phyloP scores from a whole-genome alignment of 192 early-diverging fungal species.

The Linnemannia zychae region DNA sequence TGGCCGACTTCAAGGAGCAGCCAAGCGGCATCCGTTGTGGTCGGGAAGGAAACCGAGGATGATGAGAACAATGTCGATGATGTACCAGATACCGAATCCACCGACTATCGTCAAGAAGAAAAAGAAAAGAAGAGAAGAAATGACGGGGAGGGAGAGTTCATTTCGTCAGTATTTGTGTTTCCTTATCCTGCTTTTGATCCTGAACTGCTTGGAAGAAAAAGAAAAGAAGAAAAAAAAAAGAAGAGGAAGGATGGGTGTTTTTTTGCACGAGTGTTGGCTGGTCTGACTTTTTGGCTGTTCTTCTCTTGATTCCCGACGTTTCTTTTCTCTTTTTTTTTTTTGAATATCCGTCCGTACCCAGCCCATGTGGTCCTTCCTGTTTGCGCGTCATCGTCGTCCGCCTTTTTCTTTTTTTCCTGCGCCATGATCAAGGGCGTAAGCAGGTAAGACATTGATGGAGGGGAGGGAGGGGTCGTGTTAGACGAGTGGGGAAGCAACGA shows the following conservation, averaged over 20 bases:
- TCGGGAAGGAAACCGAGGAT: slow-evolving; percentile 53
- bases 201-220: background rate
- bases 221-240: background rate
- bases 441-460: too few species aligned
- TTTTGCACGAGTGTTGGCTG: too few species aligned
- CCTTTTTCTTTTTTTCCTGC: too few species aligned
- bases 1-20: slow-evolving; percentile 22
- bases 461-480: too few species aligned
- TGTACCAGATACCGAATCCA: slow-evolving; percentile 64
- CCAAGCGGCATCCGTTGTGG: slow-evolving; percentile 51
- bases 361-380: too few species aligned
- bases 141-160: background rate
- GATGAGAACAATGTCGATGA: slow-evolving; percentile 58
- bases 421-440: too few species aligned
- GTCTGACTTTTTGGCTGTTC: too few species aligned
- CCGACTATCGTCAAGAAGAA: slow-evolving; percentile 37
- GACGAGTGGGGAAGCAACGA: background rate
- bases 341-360: too few species aligned
- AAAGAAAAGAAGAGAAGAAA: background rate
- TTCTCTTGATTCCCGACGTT: too few species aligned
- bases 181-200: background rate
- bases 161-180: background rate
- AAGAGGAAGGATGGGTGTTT: too few species aligned
- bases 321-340: too few species aligned
- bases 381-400: too few species aligned